Evolutionary conservation across 2,329 filamentous ascomycete genomes (phyloP), one percentile per base, ranked within the genome.

Genomic region (Fusarium pseudocircinatum): DNA sequence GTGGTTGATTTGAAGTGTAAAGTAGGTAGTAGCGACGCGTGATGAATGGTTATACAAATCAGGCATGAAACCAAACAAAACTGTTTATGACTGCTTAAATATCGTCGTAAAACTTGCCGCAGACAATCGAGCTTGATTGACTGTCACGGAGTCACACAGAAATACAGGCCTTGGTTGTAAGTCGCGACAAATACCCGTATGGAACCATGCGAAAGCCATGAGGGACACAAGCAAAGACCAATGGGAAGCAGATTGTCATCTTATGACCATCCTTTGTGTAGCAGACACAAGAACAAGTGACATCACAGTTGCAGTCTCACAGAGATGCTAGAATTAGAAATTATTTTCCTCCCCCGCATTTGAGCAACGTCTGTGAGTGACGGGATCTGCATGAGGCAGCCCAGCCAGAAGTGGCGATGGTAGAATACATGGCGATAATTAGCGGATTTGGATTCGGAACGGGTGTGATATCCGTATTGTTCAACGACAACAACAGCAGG

Each of bases 371-470:
- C 40, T 28, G 54, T 47, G 22, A 46, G 34, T 62, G 47, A 69
- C 49, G 58, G 56, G 65, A 63, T 64, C 66, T 52, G 40, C 50
- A 24, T 50, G 64, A 50, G 32, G 63, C 47, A 62, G 36, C 63
- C 54, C 50, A 28, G 42, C 32, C 53, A 34, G 43, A 44, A n/a
- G 58, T 63, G 65, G 58, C 44, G 52, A 39, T 30, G 14, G 16
- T 47, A 60, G 46, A 18, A 49, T 59, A 34, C 11, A 71, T 65
- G 47, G 47, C 53, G 46, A 73, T 70, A n/a, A n/a, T n/a, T n/a
- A 67, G 70, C 60, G 61, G 70, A 42, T 49, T 37, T 61, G 34
- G 26, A 36, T 39, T 56, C 20, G 32, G 64, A 36, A 43, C 43
- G 47, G 57, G 16, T 52, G 49, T 57, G 53, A 26, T 50, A 24